Base-by-base conservation (phyloP, 805 yeast genomes). In the Ogataea nonfermentans region DNA sequence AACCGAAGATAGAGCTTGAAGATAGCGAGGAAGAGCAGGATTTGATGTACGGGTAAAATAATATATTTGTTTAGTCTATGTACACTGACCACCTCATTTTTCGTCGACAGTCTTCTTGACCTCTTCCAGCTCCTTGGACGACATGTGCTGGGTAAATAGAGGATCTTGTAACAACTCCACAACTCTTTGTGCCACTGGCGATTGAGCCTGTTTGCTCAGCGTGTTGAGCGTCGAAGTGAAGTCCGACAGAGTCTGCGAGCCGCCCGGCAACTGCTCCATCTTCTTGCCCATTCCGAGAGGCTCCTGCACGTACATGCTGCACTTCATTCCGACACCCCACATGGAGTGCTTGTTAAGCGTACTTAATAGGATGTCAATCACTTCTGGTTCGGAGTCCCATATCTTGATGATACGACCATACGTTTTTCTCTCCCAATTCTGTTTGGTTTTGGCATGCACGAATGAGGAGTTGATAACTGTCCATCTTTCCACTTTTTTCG, bases 391-490 rank as follows among this genome's bases (percentile, higher is more conserved):
- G 12, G 96, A 77, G 62, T 93, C 98, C 73, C 78, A 89, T 20
- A 88, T 84, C 50, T 72, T 74, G 49, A 93, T 70, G 44, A 76
- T 61, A 47, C 95, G 78, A 53, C 82, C 79, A 61, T 78, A 85
- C 1, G 98, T 93, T 34, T 77, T 73, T 68, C 98, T 81, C 68
- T 86, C 85, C 66, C 85, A 93, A 70, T 91, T 93, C 68, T 91
- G 95, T 67, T 93, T 93, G 8, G 93, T 75, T 62, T 89, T 90
- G 37, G 97, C 95, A 57, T 87, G 93, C 14, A 85, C 96, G 61
- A 93, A 93, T 1, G 97, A 97, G 3, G 96, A 81, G 61, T 82
- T 78, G 55, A 84, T 89, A 30, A 93, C 96, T 0, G 99, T 93
- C 87, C 96, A 91, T 52, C 89, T 76, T 63, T 91, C 85, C 53